Evolutionary conservation across 805 yeast genomes (phyloP), one percentile per base, ranked within the genome.

Genomic region (Lipomyces spencermartinsiae): DNA sequence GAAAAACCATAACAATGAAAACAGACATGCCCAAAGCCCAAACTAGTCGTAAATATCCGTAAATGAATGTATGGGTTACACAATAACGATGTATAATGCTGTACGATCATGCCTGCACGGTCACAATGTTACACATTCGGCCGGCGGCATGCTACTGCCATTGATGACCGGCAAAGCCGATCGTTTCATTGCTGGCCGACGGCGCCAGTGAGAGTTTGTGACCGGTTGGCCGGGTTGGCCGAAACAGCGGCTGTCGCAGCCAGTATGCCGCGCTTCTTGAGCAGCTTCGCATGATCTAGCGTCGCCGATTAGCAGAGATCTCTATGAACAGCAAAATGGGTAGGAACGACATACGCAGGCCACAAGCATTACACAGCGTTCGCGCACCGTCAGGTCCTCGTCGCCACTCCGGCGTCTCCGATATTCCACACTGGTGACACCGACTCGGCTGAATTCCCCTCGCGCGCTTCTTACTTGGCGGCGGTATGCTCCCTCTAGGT

Each of bases 361-460:
- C 97, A 77, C 97, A 91, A 0, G 95, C 95, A 76, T 91, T 91
- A 78, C 96, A 91, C 61, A 91, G 78, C 0, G 93, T 89, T 53
- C 92, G 80, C 14, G 87, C 86, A 1, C 95, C 96, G 63, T 85
- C 84, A 1, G 97, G 95, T 0, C 95, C 95, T 58, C 89, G 83
- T 64, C 96, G 80, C 96, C 97, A 91, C 77, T 91, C 95, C 0
- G 95, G 95, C 0, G 96, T 89, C 58, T 85, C 86, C 7, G 71
- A 57, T 16, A 70, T 70, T 12, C 71, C 69, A 34, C 73, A 70
- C 56, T 68, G 69, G 14, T 59, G 72, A 34, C 73, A 70, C 25
- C 69, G 64, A 37, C 67, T 67, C n/a, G 71, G 69, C 39, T 53
- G 67, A 6, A 54, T 22, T 9, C 70, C 67, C 12, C 67, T 62